Percentiles rank a stretch among this genome's conserved stretches.
phyloP scores from a whole-genome alignment of 345 rosid genomes.

The Lepidium africanum region DNA sequence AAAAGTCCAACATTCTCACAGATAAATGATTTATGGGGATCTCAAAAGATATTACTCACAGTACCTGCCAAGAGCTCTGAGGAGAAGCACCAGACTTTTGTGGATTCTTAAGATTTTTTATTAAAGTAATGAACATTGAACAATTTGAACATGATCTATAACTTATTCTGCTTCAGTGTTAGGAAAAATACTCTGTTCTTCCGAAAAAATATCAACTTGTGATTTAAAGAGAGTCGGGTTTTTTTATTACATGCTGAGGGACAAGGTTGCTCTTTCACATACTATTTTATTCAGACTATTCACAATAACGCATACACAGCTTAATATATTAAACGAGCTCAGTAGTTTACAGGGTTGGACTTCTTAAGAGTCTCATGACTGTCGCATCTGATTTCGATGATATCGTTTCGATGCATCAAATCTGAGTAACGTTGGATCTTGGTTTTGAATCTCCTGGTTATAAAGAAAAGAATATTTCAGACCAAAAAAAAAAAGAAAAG shows the following conservation, averaged over 20 bases:
- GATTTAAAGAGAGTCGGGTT: neutral
- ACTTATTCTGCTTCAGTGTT: neutral
- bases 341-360: too few species aligned
- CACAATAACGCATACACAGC: too few species aligned
- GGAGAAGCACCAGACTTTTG: neutral
- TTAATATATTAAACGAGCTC: too few species aligned
- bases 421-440: too few species aligned
- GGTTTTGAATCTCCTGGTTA: too few species aligned
- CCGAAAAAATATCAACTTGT: neutral
- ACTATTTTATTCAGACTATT: too few species aligned
- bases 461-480: too few species aligned
- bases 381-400: too few species aligned
- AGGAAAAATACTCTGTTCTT: neutral
- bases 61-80: neutral
- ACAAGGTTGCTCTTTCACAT: too few species aligned
- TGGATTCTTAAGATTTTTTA: conserved; percentile 11
- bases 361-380: too few species aligned
- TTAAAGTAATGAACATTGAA: neutral
- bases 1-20: neutral
- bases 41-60: neutral
- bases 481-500: too few species aligned
- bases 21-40: neutral
- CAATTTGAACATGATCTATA: conserved; percentile 9
- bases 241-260: neutral
- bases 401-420: too few species aligned